phyloP scores from a whole-genome alignment of 2,329 filamentous ascomycete genomes.

The Chrysoporthe puriensis region DNA sequence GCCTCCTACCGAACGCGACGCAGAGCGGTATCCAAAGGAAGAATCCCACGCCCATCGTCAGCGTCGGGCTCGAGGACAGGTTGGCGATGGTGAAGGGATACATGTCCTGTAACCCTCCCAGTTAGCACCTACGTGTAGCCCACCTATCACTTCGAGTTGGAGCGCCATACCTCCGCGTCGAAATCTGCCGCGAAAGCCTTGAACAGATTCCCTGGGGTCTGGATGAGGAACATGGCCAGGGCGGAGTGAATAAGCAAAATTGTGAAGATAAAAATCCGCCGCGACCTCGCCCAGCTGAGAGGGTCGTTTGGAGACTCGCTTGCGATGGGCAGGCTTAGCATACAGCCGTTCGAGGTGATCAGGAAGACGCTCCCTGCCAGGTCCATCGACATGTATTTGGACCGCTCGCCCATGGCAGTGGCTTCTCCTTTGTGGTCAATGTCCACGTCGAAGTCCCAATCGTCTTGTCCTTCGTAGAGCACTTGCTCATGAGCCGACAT shows the following conservation, averaged over 20 bases:
- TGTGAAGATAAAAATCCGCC: conserved; percentile 29
- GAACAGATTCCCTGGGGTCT: conserved; percentile 33
- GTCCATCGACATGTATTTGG: conserved; percentile 28
- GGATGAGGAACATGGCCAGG: conserved; percentile 32
- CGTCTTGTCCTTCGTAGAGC: conserved; percentile 21
- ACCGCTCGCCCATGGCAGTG: conserved; percentile 21
- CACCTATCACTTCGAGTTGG: rapidly evolving
- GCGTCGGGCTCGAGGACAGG: conserved; percentile 36
- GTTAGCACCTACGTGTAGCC: not conserved
- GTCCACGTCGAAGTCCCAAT: conserved; percentile 11
- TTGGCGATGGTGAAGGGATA: conserved; percentile 35
- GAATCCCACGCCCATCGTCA: conserved; percentile 42
- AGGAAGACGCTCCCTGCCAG: conserved; percentile 37
- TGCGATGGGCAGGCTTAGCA: conserved; percentile 39
- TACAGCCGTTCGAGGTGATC: conserved; percentile 38
- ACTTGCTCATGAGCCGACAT: conserved; percentile 19
- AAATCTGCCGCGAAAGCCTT: conserved; percentile 32
- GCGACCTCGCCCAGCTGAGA: conserved; percentile 35
- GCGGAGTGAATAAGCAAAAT: conserved; percentile 31
- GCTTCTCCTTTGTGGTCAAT: conserved; percentile 10
- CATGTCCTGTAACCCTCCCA: conserved; percentile 29
- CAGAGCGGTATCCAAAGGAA: conserved; percentile 44
- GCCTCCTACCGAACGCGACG: conserved; percentile 42
- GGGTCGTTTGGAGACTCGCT: conserved; percentile 38
- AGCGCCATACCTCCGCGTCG: conserved; percentile 28